Conservation (phyloP, 2,329 filamentous ascomycete species). For the Claviceps pusilla region DNA sequence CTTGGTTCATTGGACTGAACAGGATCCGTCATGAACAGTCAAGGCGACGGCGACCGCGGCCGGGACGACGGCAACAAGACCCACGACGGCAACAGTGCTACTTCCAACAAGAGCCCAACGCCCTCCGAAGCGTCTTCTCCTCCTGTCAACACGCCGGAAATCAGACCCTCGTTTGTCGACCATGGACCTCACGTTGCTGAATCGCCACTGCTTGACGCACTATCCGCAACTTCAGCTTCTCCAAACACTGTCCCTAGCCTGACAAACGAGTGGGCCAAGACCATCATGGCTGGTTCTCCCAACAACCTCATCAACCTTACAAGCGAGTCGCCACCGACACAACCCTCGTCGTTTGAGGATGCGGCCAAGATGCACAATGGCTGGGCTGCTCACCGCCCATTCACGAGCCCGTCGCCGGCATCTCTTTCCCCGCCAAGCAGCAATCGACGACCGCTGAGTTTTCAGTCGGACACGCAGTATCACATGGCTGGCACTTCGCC, state of each 20-base stretch:
- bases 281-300: slow-evolving; percentile 32
- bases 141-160: slow-evolving; percentile 29
- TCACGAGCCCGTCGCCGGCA: slow-evolving; percentile 28
- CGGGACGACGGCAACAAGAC: slow-evolving; percentile 10
- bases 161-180: slow-evolving; percentile 26
- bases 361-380: slow-evolving; percentile 26
- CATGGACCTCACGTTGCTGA: slow-evolving; percentile 26
- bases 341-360: slow-evolving; percentile 38
- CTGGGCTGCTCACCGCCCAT: slow-evolving; percentile 31
- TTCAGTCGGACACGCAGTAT: slow-evolving; percentile 35
- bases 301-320: slow-evolving; percentile 35
- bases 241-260: slow-evolving; percentile 33
- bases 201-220: slow-evolving; percentile 33
- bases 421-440: slow-evolving; percentile 25
- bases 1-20: slow-evolving; percentile 10
- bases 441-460: slow-evolving; percentile 35
- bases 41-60: slow-evolving; percentile 12
- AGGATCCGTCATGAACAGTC: slow-evolving; percentile 7
- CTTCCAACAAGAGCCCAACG: slow-evolving; percentile 20
- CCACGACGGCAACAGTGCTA: slow-evolving; percentile 18
- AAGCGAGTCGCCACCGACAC: slow-evolving; percentile 38
- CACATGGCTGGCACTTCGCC: slow-evolving; percentile 26
- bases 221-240: slow-evolving; percentile 34
- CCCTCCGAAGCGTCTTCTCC: slow-evolving; percentile 30
- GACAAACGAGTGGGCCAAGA: slow-evolving; percentile 30